Conservation (phyloP, 495 filamentous ascomycete species). For the Penicillium cataractarum region DNA sequence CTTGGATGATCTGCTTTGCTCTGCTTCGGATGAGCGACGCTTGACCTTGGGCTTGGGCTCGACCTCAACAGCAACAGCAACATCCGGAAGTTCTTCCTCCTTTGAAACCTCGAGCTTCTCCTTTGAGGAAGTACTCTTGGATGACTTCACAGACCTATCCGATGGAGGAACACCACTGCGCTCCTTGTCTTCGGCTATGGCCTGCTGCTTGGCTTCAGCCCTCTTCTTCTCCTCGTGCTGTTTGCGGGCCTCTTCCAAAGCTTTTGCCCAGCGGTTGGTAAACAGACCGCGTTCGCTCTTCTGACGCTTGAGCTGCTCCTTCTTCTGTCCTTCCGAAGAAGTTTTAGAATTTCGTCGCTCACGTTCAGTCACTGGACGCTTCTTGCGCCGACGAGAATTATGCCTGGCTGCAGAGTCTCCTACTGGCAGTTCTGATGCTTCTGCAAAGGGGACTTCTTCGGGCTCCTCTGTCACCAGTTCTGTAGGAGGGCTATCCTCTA, state of each 20-base stretch:
- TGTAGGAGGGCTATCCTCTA: constrained; percentile 9
- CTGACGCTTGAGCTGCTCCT: constrained; percentile 33
- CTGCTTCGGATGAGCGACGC: constrained; percentile 31
- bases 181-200: constrained; percentile 28
- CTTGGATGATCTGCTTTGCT: constrained; percentile 24
- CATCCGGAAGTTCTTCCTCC: constrained; percentile 23
- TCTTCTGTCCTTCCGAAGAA: constrained; percentile 41
- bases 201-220: constrained; percentile 25
- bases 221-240: constrained; percentile 43
- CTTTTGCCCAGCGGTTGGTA: constrained; percentile 45
- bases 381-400: constrained; percentile 36
- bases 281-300: constrained; percentile 43
- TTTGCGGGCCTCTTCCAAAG: constrained; percentile 44
- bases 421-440: constrained; percentile 16
- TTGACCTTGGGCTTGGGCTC: constrained; percentile 24
- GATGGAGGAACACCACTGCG: constrained; percentile 19
- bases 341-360: constrained; percentile 43
- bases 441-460: constrained; percentile 12
- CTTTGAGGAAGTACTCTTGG: constrained; percentile 15
- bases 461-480: constrained; percentile 22
- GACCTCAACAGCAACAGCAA: background rate
- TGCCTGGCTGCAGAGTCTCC: constrained; percentile 20
- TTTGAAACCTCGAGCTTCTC: constrained; percentile 11
- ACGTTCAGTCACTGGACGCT: constrained; percentile 31
- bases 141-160: constrained; percentile 23